Percentiles rank a stretch among this genome's conserved stretches.
Evolutionary conservation across 208 protist species (phyloP).

Genomic region (Lotmaria passim): DNA sequence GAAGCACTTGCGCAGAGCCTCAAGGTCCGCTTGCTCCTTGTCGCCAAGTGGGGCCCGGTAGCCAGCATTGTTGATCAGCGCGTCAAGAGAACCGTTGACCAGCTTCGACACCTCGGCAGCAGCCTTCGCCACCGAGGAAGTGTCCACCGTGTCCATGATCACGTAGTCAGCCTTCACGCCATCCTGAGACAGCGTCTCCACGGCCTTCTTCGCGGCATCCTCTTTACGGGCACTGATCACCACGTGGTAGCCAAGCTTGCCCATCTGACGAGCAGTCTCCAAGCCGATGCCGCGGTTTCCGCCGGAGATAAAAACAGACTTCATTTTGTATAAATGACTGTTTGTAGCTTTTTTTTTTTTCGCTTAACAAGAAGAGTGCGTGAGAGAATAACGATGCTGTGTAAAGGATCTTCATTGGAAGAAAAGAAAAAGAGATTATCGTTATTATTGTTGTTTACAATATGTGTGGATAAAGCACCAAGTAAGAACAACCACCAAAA

Average conservation of each 20-base stretch:
- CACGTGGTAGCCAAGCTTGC: conserved; percentile 62
- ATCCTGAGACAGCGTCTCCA: conserved; percentile 36
- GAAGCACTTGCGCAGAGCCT: conserved; percentile 40
- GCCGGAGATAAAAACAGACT: conserved; percentile 75
- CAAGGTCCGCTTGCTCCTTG: conserved; percentile 41
- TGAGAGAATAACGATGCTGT: too few species aligned
- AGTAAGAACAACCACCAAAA: too few species aligned
- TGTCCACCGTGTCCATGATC: conserved; percentile 51
- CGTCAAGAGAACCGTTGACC: conserved; percentile 51
- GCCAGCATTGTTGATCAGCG: conserved; percentile 81
- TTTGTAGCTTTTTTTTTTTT: too few species aligned
- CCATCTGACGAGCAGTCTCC: conserved; percentile 63
- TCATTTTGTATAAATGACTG: conserved; percentile 20
- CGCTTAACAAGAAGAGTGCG: too few species aligned
- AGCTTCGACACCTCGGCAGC: conserved; percentile 44
- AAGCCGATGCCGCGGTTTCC: conserved; percentile 86
- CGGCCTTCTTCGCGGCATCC: conserved; percentile 44
- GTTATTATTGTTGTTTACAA: too few species aligned
- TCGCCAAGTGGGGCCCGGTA: conserved; percentile 19
- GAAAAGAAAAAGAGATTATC: not conserved
- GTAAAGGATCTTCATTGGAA: too few species aligned
- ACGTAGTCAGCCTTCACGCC: conserved; percentile 44
- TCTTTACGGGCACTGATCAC: conserved; percentile 67
- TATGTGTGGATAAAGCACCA: too few species aligned
- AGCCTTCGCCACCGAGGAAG: conserved; percentile 54